Conservation (phyloP, 202 grass and related monocot species). For the Schoenoplectus triqueter region DNA sequence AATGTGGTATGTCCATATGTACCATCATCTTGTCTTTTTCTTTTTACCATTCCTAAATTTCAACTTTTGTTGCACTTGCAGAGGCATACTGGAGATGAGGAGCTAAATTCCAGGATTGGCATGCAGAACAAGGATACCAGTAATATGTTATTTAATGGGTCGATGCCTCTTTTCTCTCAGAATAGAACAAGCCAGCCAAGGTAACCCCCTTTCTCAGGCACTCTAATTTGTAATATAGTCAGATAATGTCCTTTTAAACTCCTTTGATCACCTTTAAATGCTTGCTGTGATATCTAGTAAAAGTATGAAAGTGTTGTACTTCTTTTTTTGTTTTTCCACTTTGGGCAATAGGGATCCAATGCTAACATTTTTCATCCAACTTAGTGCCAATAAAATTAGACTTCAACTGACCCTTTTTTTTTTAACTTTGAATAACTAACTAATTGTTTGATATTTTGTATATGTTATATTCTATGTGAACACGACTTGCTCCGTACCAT, state of each 20-base stretch:
- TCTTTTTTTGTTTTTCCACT: background rate
- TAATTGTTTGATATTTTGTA: conserved; percentile 5
- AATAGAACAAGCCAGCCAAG: conserved; percentile 78
- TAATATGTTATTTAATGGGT: conserved; percentile 65
- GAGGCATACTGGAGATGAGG: conserved; percentile 62
- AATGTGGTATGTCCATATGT: background rate
- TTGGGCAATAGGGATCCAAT: background rate
- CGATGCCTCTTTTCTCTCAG: conserved; percentile 63
- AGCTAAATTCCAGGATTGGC: conserved; percentile 54
- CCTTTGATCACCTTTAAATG: background rate
- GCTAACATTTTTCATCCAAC: background rate
- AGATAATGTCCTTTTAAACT: background rate
- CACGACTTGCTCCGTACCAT: background rate
- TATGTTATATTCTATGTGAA: background rate
- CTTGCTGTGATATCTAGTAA: conserved; percentile 9
- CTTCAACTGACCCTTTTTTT: background rate
- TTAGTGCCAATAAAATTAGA: background rate
- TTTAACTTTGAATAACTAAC: background rate
- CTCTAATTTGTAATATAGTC: no score
- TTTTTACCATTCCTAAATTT: conserved; percentile 7
- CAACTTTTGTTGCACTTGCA: conserved; percentile 47
- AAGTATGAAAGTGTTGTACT: background rate
- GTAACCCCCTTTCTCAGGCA: conserved; percentile 40
- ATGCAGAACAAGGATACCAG: conserved; percentile 53
- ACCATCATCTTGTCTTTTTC: conserved; percentile 15